Evolutionary conservation across 805 yeast genomes (phyloP).

Genomic region (Yarrowia hollandica): DNA sequence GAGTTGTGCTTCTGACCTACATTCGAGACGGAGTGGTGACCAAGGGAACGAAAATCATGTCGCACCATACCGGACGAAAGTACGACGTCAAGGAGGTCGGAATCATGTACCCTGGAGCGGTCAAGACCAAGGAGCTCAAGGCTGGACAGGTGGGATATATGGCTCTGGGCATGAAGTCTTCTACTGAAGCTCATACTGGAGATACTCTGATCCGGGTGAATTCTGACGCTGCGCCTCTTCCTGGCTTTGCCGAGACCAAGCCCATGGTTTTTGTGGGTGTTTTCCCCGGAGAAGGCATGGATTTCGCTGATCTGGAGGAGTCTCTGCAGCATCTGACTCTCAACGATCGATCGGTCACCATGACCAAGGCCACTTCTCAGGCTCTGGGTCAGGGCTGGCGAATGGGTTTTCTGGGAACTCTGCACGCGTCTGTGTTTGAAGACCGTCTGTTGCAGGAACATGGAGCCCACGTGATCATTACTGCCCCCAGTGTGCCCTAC

Average conservation of each 20-base stretch:
- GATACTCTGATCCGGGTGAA: slow-evolving; percentile 67
- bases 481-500: slow-evolving; percentile 96
- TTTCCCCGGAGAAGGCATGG: slow-evolving; percentile 92
- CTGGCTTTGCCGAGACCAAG: slow-evolving; percentile 94
- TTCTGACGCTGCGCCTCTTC: slow-evolving; percentile 67
- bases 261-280: slow-evolving; percentile 99
- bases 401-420: slow-evolving; percentile 87
- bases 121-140: slow-evolving; percentile 58
- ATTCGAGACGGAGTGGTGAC: slow-evolving; percentile 79
- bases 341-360: slow-evolving; percentile 87
- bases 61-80: slow-evolving; percentile 71
- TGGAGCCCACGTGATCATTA: slow-evolving; percentile 86
- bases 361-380: slow-evolving; percentile 86
- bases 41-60: slow-evolving; percentile 71
- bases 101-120: slow-evolving; percentile 88
- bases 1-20: slow-evolving; percentile 82
- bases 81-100: slow-evolving; percentile 94
- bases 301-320: slow-evolving; percentile 85
- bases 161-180: slow-evolving; percentile 90
- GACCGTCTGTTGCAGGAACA: slow-evolving; percentile 91
- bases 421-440: slow-evolving; percentile 92
- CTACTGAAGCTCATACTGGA: slow-evolving; percentile 84
- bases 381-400: slow-evolving; percentile 99
- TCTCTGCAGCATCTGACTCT: slow-evolving; percentile 75
- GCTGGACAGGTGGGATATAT: slow-evolving; percentile 97